These are phyloP conservation scores for Coccomyxa sp. DNA, from an alignment of 139 green algal genomes.

Conservation along the genomic window DNA sequence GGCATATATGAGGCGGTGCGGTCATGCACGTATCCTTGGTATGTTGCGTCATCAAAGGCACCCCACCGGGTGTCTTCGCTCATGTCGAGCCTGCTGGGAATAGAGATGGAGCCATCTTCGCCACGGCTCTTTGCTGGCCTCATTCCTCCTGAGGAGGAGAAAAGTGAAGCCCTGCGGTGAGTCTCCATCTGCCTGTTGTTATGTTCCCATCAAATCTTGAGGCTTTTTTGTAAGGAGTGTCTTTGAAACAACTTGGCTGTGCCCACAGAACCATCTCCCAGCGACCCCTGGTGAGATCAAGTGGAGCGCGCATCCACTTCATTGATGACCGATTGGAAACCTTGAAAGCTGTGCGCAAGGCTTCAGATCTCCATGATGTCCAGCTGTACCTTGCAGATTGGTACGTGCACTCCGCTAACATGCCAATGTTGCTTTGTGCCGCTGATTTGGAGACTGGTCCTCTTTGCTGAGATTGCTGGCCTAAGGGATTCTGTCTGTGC, in stretches of 20 bases:
- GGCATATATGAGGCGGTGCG: conserved; percentile 4
- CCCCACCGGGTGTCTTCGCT: conserved; percentile 19
- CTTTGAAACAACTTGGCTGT: background rate
- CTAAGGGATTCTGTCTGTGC: background rate
- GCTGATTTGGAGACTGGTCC: no score
- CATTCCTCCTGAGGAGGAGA: conserved; percentile 61
- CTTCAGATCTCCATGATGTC: conserved; percentile 27
- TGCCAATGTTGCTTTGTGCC: no score
- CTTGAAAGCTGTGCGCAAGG: conserved; percentile 39
- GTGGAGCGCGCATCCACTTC: conserved; percentile 55
- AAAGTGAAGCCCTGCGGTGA: conserved; percentile 41
- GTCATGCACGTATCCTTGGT: conserved; percentile 17
- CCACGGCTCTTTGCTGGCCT: conserved; percentile 56
- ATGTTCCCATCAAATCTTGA: no score
- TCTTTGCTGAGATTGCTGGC: no score
- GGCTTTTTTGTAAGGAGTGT: no score
- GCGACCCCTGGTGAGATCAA: conserved; percentile 26
- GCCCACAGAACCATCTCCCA: conserved; percentile 25
- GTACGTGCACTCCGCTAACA: conserved; percentile 10
- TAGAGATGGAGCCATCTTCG: conserved; percentile 31
- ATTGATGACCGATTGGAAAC: conserved; percentile 74
- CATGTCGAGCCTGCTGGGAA: conserved; percentile 24
- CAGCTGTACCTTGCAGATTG: conserved; percentile 54
- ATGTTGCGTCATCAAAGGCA: conserved; percentile 14
- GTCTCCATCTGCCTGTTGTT: no score